Percentiles rank a stretch among this genome's conserved stretches.
These are phyloP conservation scores for Starmera pachycereana DNA, from an alignment of 805 yeast genomes.

Conservation along the genomic window DNA sequence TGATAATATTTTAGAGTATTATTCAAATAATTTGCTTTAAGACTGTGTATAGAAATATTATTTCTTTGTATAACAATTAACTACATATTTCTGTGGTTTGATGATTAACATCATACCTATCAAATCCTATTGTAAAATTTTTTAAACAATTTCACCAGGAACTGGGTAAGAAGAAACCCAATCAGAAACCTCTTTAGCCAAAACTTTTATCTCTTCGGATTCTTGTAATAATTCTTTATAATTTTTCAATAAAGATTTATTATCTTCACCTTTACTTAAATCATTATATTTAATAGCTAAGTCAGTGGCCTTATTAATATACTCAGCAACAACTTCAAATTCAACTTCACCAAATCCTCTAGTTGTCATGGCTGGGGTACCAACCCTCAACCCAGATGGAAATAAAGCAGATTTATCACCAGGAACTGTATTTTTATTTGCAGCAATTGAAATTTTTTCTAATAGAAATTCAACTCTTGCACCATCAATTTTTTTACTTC, in stretches of 20 bases:
- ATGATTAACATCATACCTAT: too few relatives aligned
- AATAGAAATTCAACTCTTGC: conserved; percentile 89
- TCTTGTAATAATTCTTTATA: conserved; percentile 66
- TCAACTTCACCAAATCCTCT: conserved; percentile 80
- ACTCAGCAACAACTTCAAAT: conserved; percentile 69
- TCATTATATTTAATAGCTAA: conserved; percentile 54
- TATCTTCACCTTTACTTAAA: conserved; percentile 44
- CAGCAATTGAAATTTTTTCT: conserved; percentile 86
- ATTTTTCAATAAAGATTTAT: conserved; percentile 50
- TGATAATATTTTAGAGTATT: too few relatives aligned
- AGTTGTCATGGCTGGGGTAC: conserved; percentile 98
- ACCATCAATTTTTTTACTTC: conserved; percentile 75
- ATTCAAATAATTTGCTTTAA: too few relatives aligned
- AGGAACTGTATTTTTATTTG: conserved; percentile 93
- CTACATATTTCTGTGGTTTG: too few relatives aligned
- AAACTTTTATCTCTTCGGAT: conserved; percentile 44
- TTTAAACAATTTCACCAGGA: conserved; percentile 53
- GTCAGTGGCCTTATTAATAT: conserved; percentile 69
- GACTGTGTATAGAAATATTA: too few relatives aligned
- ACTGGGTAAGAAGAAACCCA: conserved; percentile 79
- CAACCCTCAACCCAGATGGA: conserved; percentile 94
- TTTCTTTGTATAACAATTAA: too few relatives aligned
- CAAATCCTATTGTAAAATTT: too few relatives aligned
- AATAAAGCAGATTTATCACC: conserved; percentile 93
- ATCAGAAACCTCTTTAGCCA: conserved; percentile 54